A percentile compares a stretch with the other conserved stretches of the same genome.
Evolutionary conservation across 1,284 basidiomycete species (phyloP).

Genomic region (Pisolithus thermaeus): DNA sequence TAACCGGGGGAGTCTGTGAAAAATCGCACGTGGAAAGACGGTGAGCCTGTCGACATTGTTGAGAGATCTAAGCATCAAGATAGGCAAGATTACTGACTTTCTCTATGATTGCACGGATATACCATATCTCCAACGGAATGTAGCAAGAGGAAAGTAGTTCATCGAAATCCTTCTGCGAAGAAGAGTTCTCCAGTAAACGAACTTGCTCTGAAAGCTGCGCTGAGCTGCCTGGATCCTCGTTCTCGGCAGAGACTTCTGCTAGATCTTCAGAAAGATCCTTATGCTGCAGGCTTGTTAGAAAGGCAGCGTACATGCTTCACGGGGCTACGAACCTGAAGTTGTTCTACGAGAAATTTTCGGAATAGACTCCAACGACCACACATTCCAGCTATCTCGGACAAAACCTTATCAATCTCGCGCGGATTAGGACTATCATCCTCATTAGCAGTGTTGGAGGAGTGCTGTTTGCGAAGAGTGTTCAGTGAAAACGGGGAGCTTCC

Average conservation of each 20-base stretch:
- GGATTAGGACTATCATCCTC: constrained; percentile 75
- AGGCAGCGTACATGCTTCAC: neutral
- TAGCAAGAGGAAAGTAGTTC: constrained; percentile 74
- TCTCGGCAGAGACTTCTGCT: neutral
- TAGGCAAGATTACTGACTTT: constrained; percentile 48
- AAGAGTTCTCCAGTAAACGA: constrained; percentile 40
- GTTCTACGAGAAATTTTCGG: constrained; percentile 77
- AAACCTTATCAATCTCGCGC: constrained; percentile 83
- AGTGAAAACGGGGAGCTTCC: constrained; percentile 33
- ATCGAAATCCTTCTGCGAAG: constrained; percentile 59
- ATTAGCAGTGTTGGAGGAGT: constrained; percentile 25
- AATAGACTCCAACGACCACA: constrained; percentile 90
- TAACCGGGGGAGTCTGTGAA: constrained; percentile 53
- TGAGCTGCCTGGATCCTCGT: neutral
- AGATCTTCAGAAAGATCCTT: constrained; percentile 5
- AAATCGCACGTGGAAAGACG: constrained; percentile 62
- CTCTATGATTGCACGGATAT: constrained; percentile 81
- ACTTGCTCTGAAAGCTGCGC: constrained; percentile 8
- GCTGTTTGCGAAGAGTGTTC: constrained; percentile 35
- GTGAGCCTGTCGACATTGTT: constrained; percentile 50
- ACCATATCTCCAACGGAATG: constrained; percentile 89
- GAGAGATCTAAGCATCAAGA: neutral
- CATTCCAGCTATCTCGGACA: constrained; percentile 87
- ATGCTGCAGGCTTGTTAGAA: constrained; percentile 13
- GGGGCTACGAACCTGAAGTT: constrained; percentile 46